phyloP scores from a whole-genome alignment of 2,329 filamentous ascomycete species.

The Verruconis gallopava region DNA sequence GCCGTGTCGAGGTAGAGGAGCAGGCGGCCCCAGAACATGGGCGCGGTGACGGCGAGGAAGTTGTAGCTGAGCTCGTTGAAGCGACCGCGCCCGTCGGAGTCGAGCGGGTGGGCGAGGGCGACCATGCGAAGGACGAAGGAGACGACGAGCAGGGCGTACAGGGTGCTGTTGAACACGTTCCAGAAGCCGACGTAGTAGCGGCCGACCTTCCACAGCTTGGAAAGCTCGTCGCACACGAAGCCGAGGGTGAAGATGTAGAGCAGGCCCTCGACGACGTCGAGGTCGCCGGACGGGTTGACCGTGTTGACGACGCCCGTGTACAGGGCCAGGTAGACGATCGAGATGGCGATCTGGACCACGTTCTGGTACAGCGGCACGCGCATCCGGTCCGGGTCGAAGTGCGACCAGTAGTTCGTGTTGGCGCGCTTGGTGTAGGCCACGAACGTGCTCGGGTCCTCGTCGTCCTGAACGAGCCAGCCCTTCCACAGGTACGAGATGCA shows the following conservation, averaged over 20 bases:
- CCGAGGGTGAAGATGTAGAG: constrained; percentile 86
- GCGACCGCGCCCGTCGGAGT: constrained; percentile 38
- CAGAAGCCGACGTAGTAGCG: constrained; percentile 87
- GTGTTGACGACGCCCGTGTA: constrained; percentile 92
- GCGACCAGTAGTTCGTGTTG: constrained; percentile 61
- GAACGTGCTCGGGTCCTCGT: constrained; percentile 79
- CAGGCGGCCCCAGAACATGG: constrained; percentile 93
- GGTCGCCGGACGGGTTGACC: constrained; percentile 69
- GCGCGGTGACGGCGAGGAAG: constrained; percentile 81
- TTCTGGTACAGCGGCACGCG: constrained; percentile 89
- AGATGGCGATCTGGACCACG: constrained; percentile 71
- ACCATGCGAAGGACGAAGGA: constrained; percentile 71
- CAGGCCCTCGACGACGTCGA: constrained; percentile 71
- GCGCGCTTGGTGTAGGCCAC: constrained; percentile 75
- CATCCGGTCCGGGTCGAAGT: constrained; percentile 92
- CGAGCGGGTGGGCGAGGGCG: constrained; percentile 51
- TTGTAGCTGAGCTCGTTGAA: constrained; percentile 84
- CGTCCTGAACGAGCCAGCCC: constrained; percentile 94
- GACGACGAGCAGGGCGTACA: constrained; percentile 67
- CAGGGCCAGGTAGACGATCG: constrained; percentile 66
- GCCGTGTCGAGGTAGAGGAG: constrained; percentile 86
- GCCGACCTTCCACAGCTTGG: constrained; percentile 91
- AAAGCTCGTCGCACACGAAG: constrained; percentile 75
- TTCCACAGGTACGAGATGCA: constrained; percentile 88
- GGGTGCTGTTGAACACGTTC: constrained; percentile 82